Evolutionary conservation across 306 rosid species (phyloP), one percentile per base, ranked within the genome.

Genomic region (Prunus armeniaca): DNA sequence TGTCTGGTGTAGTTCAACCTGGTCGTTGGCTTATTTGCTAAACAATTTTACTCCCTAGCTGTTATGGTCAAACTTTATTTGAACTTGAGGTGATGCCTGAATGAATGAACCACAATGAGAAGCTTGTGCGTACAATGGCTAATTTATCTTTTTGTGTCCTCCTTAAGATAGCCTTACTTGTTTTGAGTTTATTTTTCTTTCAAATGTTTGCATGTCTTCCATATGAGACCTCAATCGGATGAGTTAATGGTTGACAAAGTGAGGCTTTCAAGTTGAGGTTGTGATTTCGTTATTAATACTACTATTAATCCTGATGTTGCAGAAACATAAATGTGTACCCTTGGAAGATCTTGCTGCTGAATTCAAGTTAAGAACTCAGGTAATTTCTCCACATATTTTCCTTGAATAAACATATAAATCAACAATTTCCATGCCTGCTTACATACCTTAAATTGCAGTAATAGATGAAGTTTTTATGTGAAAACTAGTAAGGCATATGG

Each of bases 341-440:
- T 86, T 96, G 68, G 99, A 96, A 84, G 98, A 96, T 76, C 92
- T 96, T 81, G 98, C 99, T 80, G 97, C 98, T 60, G 99, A 96
- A 78, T 92, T 91, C 72, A 91, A 86, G 72, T 79, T 96, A 52
- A 87, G 97, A 57, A 96, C 99, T 25, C 99, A 96, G 97, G 99
- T 95, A 91, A 69, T 74, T 46, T 61, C 67, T 22, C 7, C 6
- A 11, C 15, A 65, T 49, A 9, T 28, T 82, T 24, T 3, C 41
- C 47, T 75, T 52, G 43, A 74, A 56, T 57, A 15, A 9, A 22
- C 52, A 28, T 41, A 5, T 7, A n/a, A 52, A 54, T 54, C 8
- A 71, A n/a, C 65, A 55, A 15, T 55, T 43, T 12, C 20, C 71
- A 41, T 67, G 34, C 12, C 15, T 41, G 20, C 72, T 24, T 45